Evolutionary conservation across 148 eudicot species (phyloP), one percentile per base, ranked within the genome.

Genomic region (Spergularia bocconei): DNA sequence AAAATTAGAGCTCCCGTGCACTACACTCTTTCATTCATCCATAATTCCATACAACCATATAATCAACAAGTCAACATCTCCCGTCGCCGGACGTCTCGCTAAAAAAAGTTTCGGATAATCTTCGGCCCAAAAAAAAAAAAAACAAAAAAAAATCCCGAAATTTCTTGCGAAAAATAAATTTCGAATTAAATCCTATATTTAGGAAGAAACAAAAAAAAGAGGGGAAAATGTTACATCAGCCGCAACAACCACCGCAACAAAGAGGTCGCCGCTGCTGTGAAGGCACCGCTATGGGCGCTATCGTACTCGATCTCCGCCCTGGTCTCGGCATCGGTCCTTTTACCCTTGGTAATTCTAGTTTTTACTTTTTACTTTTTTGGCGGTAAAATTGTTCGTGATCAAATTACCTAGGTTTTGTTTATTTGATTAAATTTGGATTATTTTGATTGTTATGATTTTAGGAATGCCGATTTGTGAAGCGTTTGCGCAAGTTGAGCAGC

Each of bases 391-490:
- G 2, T 9, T 66, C 5, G 33, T 25, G 15, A 14, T 63, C 52
- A 25, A 17, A 29, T 29, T 29, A 29, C 51, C 58, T 8, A 33
- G 63, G 41, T 8, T 50, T 60, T 61, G 2, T 59, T 61, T 62
- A 12, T 63, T 52, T 17, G 63, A 36, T 19, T 52, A 6, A 52
- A 10, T 58, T 38, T 70, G 67, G 67, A 55, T 44, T 60, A 0
- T 67, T 20, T 51, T 51, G 9, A 16, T 57, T 38, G 16, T 54
- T 50, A 66, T 17, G 7, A 48, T 63, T 0, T 81, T 85, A 92
- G 98, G 98, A 66, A 95, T 95, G 98, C 98, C 98, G 13, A 90
- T 95, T 54, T 92, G 92, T 17, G 97, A 95, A 80, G 98, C 98
- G 1, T 92, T 95, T 82, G 84, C 88, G 48, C 96, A 87, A 67